Percentiles rank a stretch among this genome's conserved stretches.
phyloP scores from a whole-genome alignment of 1,139 yeast species.

The Yamadazyma mexicana region DNA sequence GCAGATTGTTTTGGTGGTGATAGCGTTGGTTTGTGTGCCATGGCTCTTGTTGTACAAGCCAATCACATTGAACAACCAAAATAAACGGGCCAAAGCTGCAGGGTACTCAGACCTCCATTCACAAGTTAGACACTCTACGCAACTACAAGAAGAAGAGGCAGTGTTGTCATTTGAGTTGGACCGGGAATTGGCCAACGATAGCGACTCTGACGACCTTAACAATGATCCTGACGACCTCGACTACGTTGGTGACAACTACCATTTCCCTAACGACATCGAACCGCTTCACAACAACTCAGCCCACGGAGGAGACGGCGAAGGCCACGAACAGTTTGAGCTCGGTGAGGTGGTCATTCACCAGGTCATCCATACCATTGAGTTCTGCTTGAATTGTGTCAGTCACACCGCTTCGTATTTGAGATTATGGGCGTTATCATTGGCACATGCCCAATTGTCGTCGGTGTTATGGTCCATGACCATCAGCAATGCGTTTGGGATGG shows the following conservation, averaged over 20 bases:
- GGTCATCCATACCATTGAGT: constrained; percentile 97
- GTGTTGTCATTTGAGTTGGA: constrained; percentile 27
- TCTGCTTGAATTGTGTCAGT: constrained; percentile 94
- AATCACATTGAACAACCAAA: constrained; percentile 53
- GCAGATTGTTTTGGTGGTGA: constrained; percentile 68
- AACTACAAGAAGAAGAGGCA: constrained; percentile 34
- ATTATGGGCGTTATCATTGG: constrained; percentile 95
- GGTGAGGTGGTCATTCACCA: constrained; percentile 97
- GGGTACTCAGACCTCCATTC: constrained; percentile 41
- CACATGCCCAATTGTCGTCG: constrained; percentile 92
- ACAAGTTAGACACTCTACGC: constrained; percentile 31
- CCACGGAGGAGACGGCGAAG: constrained; percentile 24
- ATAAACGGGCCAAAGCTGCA: constrained; percentile 31
- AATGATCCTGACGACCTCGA: constrained; percentile 20
- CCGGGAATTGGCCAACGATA: constrained; percentile 8
- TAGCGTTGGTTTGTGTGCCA: constrained; percentile 90
- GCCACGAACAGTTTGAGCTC: constrained; percentile 57
- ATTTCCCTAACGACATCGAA: constrained; percentile 50
- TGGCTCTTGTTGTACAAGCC: constrained; percentile 92
- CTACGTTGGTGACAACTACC: constrained; percentile 26
- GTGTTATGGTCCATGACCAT: constrained; percentile 98
- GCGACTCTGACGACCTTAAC: constrained; percentile 24
- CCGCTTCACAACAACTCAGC: constrained; percentile 36
- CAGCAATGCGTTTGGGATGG: constrained; percentile 66
- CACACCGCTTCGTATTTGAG: constrained; percentile 97